Evolutionary conservation across 176 grass and related monocot genomes (phyloP).

Genomic region (Hyparrhenia diplandra): DNA sequence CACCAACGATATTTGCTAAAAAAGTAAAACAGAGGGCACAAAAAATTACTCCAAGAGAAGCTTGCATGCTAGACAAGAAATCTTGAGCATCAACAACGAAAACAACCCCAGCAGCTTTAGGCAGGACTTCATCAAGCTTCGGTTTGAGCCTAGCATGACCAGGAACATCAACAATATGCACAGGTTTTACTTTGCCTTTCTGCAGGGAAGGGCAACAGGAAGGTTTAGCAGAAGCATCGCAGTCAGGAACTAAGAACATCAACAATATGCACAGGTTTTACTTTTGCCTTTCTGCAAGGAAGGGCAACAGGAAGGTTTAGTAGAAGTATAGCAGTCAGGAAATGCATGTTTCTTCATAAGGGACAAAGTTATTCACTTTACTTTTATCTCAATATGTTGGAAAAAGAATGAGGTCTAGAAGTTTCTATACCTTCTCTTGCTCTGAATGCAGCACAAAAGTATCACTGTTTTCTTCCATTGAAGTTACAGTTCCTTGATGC

Average conservation of each 20-base stretch:
- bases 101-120: too few species aligned
- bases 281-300: constrained; percentile 60
- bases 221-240: too few species aligned
- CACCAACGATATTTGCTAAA: too few species aligned
- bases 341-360: neutral
- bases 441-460: constrained; percentile 84
- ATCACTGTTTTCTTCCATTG: constrained; percentile 90
- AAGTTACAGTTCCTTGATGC: constrained; percentile 89
- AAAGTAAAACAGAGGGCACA: too few species aligned
- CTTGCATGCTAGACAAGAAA: too few species aligned
- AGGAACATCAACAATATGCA: too few species aligned
- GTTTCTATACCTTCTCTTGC: constrained; percentile 51
- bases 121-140: too few species aligned
- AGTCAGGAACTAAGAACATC: constrained; percentile 45
- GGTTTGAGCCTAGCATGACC: too few species aligned
- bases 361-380: neutral
- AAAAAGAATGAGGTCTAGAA: neutral
- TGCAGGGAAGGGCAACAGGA: too few species aligned
- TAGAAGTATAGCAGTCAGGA: neutral
- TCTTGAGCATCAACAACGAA: too few species aligned
- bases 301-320: neutral
- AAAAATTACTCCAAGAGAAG: too few species aligned
- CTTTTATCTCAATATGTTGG: constrained; percentile 4
- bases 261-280: constrained; percentile 77
- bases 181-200: too few species aligned